Evolutionary conservation across 768 basidiomycete genomes (phyloP).

Genomic region (Serendipita indica): DNA sequence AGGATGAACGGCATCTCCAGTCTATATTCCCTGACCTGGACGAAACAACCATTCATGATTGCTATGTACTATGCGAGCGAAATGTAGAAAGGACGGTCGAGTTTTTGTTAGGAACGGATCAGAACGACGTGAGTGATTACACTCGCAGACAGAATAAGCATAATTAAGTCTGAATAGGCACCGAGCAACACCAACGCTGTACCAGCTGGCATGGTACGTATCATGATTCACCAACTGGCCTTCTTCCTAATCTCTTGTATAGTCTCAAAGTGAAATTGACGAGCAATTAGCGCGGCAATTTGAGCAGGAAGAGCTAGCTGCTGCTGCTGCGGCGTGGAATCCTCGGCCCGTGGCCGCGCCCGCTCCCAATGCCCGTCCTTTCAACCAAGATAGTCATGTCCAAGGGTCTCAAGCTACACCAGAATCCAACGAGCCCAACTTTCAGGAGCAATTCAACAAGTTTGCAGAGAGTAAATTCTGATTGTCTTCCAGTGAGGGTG

Average conservation of each 20-base stretch:
- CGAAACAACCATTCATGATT: background rate
- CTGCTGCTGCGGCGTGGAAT: background rate
- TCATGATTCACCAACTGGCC: background rate
- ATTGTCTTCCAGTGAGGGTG: background rate
- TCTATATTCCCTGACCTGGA: constrained; percentile 8
- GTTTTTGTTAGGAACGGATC: constrained; percentile 1
- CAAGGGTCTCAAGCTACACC: background rate
- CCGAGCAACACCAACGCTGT: background rate
- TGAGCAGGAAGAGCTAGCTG: constrained; percentile 3
- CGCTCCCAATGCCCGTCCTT: background rate
- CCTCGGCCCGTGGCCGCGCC: background rate
- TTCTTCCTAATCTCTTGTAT: background rate
- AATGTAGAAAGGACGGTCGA: constrained; percentile 1
- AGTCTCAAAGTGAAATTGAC: constrained; percentile 1
- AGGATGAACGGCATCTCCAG: background rate
- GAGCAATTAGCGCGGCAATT: constrained; percentile 5
- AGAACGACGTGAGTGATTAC: background rate
- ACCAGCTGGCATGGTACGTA: background rate
- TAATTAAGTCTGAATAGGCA: background rate
- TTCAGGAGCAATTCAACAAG: background rate
- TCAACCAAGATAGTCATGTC: too few relatives aligned
- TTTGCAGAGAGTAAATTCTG: background rate
- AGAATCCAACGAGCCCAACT: background rate
- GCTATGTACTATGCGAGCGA: constrained; percentile 2
- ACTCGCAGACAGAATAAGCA: background rate